phyloP scores from a whole-genome alignment of 805 yeast species.

The Tetrapisispora fleetii region DNA sequence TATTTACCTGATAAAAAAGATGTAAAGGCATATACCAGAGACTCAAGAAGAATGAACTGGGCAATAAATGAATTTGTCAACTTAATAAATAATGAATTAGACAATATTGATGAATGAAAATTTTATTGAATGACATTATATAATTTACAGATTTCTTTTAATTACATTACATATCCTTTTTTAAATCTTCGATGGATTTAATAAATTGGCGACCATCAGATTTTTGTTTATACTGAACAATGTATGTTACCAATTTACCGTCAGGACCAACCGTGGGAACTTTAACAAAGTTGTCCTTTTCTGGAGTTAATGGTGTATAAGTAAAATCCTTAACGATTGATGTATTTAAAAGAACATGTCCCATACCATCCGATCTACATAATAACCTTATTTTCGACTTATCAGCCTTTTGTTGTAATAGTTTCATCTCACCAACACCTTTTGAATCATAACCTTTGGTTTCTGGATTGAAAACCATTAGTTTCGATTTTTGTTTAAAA shows the following conservation, averaged over 20 bases:
- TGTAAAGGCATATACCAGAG: constrained; percentile 20
- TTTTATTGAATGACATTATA: not conserved
- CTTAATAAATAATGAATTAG: constrained; percentile 10
- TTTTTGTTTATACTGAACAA: constrained; percentile 57
- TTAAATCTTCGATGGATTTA: constrained; percentile 25
- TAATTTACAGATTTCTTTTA: not conserved
- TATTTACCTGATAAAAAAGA: constrained; percentile 14
- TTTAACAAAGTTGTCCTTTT: constrained; percentile 57
- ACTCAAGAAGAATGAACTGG: constrained; percentile 27
- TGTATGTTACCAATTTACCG: constrained; percentile 54
- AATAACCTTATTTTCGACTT: constrained; percentile 54
- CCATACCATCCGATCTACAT: constrained; percentile 82
- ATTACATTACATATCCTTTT: constrained; percentile 22
- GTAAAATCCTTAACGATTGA: constrained; percentile 46
- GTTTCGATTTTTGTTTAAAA: constrained; percentile 60
- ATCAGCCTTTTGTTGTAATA: constrained; percentile 51
- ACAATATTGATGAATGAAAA: not conserved
- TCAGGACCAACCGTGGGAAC: constrained; percentile 52
- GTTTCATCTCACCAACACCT: constrained; percentile 78
- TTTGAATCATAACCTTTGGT: constrained; percentile 46
- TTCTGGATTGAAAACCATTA: constrained; percentile 48
- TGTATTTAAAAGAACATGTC: constrained; percentile 65
- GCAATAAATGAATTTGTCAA: constrained; percentile 12
- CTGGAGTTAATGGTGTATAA: constrained; percentile 43
- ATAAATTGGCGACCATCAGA: constrained; percentile 28